A percentile compares a stretch with the other conserved stretches of the same genome.
These are phyloP conservation scores for Histomonas meleagridis DNA, from an alignment of 208 protist species.

Conservation along the genomic window DNA sequence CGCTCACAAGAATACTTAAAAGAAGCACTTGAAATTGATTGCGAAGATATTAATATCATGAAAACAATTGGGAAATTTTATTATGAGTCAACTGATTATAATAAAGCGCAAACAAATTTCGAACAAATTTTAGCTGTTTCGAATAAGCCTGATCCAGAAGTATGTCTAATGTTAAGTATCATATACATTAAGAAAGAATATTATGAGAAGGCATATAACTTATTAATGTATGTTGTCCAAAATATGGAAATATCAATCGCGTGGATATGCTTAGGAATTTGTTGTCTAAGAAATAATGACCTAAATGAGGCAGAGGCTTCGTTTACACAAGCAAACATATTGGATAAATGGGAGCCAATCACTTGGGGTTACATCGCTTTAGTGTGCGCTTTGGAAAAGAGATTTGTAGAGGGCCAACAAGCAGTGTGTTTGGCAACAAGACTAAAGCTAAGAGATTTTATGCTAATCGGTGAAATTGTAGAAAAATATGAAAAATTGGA, in stretches of 20 bases:
- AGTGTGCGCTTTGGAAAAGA: not conserved
- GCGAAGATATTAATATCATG: not conserved
- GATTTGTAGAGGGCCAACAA: not conserved
- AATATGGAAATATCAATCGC: not conserved
- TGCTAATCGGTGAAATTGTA: not conserved
- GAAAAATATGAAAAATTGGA: not conserved
- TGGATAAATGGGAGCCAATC: not conserved
- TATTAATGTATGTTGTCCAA: not conserved
- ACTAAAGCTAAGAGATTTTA: not conserved
- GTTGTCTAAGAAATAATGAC: slow-evolving; percentile 14
- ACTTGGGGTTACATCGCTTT: slow-evolving; percentile 7
- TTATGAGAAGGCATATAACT: not conserved
- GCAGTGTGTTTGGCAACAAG: not conserved
- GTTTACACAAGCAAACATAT: not conserved
- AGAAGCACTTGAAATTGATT: not conserved
- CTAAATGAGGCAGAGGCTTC: not conserved
- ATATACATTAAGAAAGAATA: not conserved
- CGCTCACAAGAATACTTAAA: slow-evolving; percentile 17
- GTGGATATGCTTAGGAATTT: not conserved
- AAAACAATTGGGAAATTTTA: not conserved
- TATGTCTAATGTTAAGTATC: not conserved
- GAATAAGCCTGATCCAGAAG: not conserved
- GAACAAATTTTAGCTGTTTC: not conserved
- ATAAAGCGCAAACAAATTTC: not conserved
- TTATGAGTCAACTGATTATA: not conserved